These are phyloP conservation scores for Zygosaccharomyces sapae DNA, from an alignment of 1,139 yeast species.

Conservation along the genomic window DNA sequence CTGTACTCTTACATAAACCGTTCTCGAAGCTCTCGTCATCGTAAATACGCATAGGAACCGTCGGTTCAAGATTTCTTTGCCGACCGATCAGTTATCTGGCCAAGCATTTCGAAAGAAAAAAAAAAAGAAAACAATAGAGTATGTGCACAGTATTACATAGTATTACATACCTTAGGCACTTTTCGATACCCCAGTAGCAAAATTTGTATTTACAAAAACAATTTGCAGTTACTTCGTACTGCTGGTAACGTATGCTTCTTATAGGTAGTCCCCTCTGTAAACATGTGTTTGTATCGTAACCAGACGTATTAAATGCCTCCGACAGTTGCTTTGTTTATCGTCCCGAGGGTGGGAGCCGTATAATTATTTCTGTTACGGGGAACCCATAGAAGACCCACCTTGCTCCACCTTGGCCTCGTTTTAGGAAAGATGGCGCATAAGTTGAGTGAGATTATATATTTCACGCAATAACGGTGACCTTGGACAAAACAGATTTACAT, in stretches of 20 bases:
- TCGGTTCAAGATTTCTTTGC: too few species aligned
- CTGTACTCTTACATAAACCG: too few species aligned
- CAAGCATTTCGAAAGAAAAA: too few species aligned
- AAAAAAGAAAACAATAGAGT: too few species aligned
- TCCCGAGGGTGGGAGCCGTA: background rate
- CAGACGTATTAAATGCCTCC: too few species aligned
- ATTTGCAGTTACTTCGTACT: background rate
- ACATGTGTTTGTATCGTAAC: background rate
- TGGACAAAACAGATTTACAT: too few species aligned
- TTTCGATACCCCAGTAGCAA: background rate
- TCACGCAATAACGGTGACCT: background rate
- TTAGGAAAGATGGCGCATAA: conserved; percentile 5
- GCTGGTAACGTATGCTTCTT: background rate
- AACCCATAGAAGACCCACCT: background rate
- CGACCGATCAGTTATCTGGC: too few species aligned
- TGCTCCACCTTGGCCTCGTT: conserved; percentile 1
- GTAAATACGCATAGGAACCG: too few species aligned
- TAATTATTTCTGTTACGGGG: conserved; percentile 5
- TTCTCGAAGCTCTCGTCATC: too few species aligned
- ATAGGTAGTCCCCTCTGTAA: background rate
- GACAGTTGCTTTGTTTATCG: conserved; percentile 5
- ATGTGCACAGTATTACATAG: too few species aligned
- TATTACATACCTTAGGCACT: too few species aligned
- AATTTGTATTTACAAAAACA: background rate
- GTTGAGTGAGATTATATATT: conserved; percentile 5